Evolutionary conservation across 352 stramenopile species (phyloP).

Genomic region (Globisporangium megalacanthum): DNA sequence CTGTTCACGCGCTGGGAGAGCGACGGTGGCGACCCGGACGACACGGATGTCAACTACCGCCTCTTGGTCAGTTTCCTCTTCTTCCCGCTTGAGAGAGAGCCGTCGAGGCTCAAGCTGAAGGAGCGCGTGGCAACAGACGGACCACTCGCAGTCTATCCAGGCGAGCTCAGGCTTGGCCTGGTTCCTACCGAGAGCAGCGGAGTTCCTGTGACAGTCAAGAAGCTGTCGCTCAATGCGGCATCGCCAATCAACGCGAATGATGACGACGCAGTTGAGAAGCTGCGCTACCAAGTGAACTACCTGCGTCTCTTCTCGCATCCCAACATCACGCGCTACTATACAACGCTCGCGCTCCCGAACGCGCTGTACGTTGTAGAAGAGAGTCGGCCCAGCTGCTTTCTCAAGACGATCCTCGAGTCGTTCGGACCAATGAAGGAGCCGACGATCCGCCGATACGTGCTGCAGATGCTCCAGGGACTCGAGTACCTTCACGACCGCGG

Average conservation of each 20-base stretch:
- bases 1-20: conserved; percentile 21
- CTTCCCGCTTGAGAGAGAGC: conserved; percentile 27
- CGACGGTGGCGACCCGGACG: conserved; percentile 10
- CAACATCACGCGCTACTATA: conserved; percentile 35
- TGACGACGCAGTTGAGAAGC: neutral
- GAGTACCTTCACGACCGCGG: conserved; percentile 39
- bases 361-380: conserved; percentile 38
- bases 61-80: conserved; percentile 55
- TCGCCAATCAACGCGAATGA: neutral
- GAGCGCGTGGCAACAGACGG: neutral
- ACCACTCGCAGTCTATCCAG: neutral
- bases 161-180: conserved; percentile 1
- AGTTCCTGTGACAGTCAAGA: conserved; percentile 10
- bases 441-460: conserved; percentile 60
- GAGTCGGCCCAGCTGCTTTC: conserved; percentile 31
- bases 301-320: conserved; percentile 35
- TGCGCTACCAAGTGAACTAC: conserved; percentile 31
- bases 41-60: conserved; percentile 30
- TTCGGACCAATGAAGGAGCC: conserved; percentile 73
- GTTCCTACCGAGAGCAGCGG: neutral
- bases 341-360: conserved; percentile 24
- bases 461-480: conserved; percentile 50
- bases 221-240: neutral
- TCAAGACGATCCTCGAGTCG: conserved; percentile 53
- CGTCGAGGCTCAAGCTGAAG: conserved; percentile 8